Base-by-base conservation (phyloP, 106 monocot genomes). In the Xerophyta viscosa region DNA sequence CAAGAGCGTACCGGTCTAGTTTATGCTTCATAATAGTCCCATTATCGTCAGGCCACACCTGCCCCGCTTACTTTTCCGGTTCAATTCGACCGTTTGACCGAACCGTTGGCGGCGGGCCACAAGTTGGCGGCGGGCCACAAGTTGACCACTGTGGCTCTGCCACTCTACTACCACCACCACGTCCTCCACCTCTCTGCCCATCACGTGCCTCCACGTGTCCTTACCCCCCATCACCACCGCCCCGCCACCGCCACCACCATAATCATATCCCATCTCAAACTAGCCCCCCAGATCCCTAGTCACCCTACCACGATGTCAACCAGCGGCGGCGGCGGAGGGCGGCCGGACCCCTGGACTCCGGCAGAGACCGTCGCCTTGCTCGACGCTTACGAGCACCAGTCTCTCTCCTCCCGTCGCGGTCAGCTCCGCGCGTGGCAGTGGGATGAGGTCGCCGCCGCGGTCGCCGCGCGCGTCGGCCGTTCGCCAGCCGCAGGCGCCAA, bases 371-470 rank as follows among this genome's bases (percentile, higher is more conserved):
- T 28, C 27, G 22, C 25, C 2, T 26, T 51, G 51, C 6, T 51
- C 51, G 51, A 25, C 27, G 51, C 24, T 2, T 51, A 51, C 25
- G 51, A 51, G 27, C 23, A 51, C 2, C 24, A 17, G 11, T 51
- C 25, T 23, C 24, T 12, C 1, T 23, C 27, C 12, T 27, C 27
- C 23, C 51, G 51, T 10, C 51, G 27, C 26, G 51, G 51, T 8
- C 51, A 51, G 27, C 51, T 51, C 26, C 24, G 27, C 14, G 51
- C 51, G 2, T 26, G 27, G 24, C 51, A 51, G 25, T 51, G 51
- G 51, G 51, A 51, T 2, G 51, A 51, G 51, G 27, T 51, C 10
- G 24, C 51, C 24, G 51, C 51, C 24, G 25, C 53, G n/a, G 31
- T 54, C 17, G 53, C 53, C 31, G 53, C 53, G 9, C 3, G 30